Conservation (phyloP, 371 early-diverging fungal genomes). For the Rhizomucor miehei region DNA sequence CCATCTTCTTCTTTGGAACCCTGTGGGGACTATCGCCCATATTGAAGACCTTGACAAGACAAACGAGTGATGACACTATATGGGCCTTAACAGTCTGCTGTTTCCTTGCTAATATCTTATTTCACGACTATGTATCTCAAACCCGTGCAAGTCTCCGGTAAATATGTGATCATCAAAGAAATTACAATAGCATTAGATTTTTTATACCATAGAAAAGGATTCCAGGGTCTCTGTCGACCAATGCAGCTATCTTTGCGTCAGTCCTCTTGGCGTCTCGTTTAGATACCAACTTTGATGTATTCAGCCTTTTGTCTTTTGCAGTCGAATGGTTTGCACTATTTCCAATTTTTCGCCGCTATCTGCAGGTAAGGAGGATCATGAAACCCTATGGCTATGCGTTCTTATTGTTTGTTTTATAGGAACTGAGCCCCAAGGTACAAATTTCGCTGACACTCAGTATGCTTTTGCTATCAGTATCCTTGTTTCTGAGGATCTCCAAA, state of each 20-base stretch:
- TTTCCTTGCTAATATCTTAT: constrained; percentile 82
- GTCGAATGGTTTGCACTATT: constrained; percentile 91
- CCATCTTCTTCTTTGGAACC: constrained; percentile 72
- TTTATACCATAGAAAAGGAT: constrained; percentile 45
- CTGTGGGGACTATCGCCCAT: constrained; percentile 89
- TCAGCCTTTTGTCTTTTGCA: constrained; percentile 85
- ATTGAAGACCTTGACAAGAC: constrained; percentile 87
- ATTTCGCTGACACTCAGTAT: constrained; percentile 59
- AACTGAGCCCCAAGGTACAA: constrained; percentile 56
- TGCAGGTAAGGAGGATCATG: constrained; percentile 48
- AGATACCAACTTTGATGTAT: constrained; percentile 79
- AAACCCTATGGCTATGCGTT: neutral
- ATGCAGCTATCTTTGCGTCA: constrained; percentile 94
- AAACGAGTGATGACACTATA: constrained; percentile 90
- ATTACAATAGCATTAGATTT: neutral
- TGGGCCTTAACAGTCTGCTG: constrained; percentile 88
- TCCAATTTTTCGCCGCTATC: constrained; percentile 81
- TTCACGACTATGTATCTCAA: constrained; percentile 82
- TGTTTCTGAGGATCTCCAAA: constrained; percentile 69
- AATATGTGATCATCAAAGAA: neutral
- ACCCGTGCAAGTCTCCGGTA: constrained; percentile 51
- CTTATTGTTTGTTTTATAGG: constrained; percentile 25
- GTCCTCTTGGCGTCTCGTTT: constrained; percentile 92
- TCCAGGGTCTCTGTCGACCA: constrained; percentile 91
- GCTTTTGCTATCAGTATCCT: constrained; percentile 53